These are phyloP conservation scores for Blastocystis sp. DNA, from an alignment of 352 stramenopile genomes.

Conservation along the genomic window DNA sequence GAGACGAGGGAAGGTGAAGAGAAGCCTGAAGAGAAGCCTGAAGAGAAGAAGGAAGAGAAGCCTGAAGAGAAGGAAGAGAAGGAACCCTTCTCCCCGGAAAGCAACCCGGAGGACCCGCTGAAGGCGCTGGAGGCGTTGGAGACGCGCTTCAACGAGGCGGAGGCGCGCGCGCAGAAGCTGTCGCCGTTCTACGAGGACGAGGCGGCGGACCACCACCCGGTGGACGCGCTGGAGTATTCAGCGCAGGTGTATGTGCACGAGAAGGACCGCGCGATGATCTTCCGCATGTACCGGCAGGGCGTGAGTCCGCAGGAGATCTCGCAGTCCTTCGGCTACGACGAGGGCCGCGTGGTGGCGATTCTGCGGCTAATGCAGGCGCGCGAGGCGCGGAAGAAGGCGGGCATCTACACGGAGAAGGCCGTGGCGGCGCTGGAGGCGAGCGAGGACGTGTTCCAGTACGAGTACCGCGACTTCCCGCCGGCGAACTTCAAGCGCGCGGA, in stretches of 20 bases:
- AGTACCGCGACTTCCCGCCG: slow-evolving; percentile 42
- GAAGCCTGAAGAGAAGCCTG: no score
- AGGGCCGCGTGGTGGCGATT: slow-evolving; percentile 36
- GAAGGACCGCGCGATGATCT: slow-evolving; percentile 26
- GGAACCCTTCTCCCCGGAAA: not conserved
- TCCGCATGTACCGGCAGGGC: slow-evolving; percentile 15
- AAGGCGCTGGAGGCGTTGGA: not conserved
- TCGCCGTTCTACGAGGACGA: not conserved
- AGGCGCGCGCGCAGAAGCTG: not conserved
- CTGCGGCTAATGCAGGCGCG: slow-evolving; percentile 30
- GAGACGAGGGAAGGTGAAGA: no score
- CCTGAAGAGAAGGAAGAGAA: not conserved
- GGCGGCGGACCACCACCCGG: not conserved
- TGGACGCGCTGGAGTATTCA: slow-evolving; percentile 36
- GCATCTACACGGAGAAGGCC: not conserved
- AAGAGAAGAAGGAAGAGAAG: no score
- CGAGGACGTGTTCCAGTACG: slow-evolving; percentile 8
- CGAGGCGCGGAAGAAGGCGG: slow-evolving; percentile 1
- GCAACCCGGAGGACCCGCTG: not conserved
- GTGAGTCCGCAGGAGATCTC: slow-evolving; percentile 14
- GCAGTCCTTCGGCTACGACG: slow-evolving; percentile 16
- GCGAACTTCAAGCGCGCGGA: not conserved
- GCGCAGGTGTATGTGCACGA: slow-evolving; percentile 47
- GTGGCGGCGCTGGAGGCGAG: slow-evolving; percentile 10
- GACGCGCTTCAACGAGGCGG: not conserved